Evolutionary conservation across 2,329 filamentous ascomycete species (phyloP).

Genomic region (Byssochlamys sp.): DNA sequence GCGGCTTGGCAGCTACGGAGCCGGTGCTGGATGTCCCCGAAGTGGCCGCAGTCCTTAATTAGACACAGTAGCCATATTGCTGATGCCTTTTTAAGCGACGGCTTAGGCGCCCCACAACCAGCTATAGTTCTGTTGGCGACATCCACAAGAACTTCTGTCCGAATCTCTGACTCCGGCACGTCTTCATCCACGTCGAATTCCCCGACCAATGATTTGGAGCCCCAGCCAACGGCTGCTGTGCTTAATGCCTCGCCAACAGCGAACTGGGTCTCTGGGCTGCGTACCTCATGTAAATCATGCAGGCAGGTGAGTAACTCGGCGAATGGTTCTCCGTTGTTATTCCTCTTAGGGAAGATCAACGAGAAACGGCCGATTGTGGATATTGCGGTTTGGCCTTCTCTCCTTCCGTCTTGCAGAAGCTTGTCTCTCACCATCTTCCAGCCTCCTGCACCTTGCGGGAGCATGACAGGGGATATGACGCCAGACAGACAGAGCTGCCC

Average conservation of each 20-base stretch:
- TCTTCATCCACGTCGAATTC: slow-evolving; percentile 62
- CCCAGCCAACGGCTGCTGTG: slow-evolving; percentile 69
- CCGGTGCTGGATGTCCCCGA: slow-evolving; percentile 61
- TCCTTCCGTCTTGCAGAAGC: slow-evolving; percentile 60
- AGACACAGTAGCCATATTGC: slow-evolving; percentile 91
- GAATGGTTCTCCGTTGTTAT: slow-evolving; percentile 22
- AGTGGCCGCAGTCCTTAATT: slow-evolving; percentile 77
- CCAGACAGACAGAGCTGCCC: slow-evolving; percentile 54
- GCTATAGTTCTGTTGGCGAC: slow-evolving; percentile 64
- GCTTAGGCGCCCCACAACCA: slow-evolving; percentile 76
- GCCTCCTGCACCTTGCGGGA: slow-evolving; percentile 15
- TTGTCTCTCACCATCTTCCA: slow-evolving; percentile 49
- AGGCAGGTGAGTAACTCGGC: slow-evolving; percentile 55
- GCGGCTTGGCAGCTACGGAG: slow-evolving; percentile 72
- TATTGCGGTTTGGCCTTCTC: slow-evolving; percentile 73
- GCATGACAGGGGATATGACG: slow-evolving; percentile 34
- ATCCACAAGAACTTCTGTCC: slow-evolving; percentile 36
- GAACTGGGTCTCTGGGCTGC: slow-evolving; percentile 80
- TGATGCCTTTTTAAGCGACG: slow-evolving; percentile 78
- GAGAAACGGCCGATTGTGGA: slow-evolving; percentile 68
- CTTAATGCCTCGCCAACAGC: slow-evolving; percentile 80
- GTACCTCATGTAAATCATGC: slow-evolving; percentile 70
- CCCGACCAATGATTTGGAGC: slow-evolving; percentile 66
- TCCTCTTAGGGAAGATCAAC: slow-evolving; percentile 38
- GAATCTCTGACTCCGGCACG: slow-evolving; percentile 30